Conservation (phyloP, 768 basidiomycete species). For the Suillus americanus region DNA sequence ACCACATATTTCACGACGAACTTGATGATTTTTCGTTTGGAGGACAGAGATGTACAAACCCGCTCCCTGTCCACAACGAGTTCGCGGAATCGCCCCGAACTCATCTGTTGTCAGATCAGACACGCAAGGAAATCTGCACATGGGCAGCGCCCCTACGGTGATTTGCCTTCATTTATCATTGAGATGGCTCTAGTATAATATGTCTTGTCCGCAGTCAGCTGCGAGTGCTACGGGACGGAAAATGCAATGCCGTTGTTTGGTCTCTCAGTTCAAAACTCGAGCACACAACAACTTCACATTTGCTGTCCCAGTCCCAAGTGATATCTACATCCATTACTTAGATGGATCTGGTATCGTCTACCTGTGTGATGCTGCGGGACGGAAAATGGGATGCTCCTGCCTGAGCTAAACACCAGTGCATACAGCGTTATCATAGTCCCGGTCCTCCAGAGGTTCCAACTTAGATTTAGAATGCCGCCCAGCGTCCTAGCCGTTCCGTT, state of each 20-base stretch:
- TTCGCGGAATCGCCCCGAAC: neutral
- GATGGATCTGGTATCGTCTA: no score
- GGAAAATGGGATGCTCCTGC: neutral
- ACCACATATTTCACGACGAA: neutral
- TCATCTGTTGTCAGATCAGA: neutral
- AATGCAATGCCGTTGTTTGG: no score
- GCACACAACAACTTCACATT: no score
- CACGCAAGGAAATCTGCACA: neutral
- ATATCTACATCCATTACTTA: no score
- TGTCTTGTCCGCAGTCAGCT: neutral
- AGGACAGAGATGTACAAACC: neutral
- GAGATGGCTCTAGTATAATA: neutral
- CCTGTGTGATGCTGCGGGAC: no score
- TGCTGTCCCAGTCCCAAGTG: no score
- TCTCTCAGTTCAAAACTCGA: no score
- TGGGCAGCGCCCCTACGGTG: neutral
- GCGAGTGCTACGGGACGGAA: neutral
- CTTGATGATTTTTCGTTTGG: no score
- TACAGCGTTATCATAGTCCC: neutral
- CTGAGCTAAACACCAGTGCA: neutral
- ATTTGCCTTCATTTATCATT: neutral
- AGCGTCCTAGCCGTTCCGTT: neutral
- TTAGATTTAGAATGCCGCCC: neutral
- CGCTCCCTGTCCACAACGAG: neutral
- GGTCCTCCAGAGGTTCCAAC: neutral